Percentiles rank a stretch among this genome's conserved stretches.
Conservation (phyloP, 768 basidiomycete species). For the Tephrocybe sp. region DNA sequence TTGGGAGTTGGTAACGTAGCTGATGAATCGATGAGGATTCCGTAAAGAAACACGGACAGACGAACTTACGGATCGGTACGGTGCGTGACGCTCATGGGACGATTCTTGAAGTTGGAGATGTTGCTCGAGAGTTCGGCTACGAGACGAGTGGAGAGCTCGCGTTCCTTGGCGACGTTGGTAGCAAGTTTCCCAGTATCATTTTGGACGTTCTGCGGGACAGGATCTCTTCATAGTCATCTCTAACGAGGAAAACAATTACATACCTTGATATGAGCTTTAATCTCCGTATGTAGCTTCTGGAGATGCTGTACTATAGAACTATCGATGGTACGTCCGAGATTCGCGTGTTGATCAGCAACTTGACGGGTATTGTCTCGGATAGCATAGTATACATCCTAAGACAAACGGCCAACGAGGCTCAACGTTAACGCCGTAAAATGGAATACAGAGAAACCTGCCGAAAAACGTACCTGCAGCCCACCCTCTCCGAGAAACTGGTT, state of each 20-base stretch:
- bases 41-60: no score
- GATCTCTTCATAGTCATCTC: neutral
- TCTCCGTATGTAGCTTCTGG: slow-evolving; percentile 90
- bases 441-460: neutral
- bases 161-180: slow-evolving; percentile 87
- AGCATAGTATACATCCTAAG: slow-evolving; percentile 92
- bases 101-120: slow-evolving; percentile 93
- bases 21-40: no score
- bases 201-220: slow-evolving; percentile 69
- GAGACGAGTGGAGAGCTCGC: slow-evolving; percentile 80
- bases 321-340: slow-evolving; percentile 93
- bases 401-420: no score
- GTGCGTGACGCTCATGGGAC: slow-evolving; percentile 79
- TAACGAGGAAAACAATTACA: slow-evolving; percentile 3
- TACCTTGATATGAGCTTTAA: slow-evolving; percentile 97
- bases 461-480: slow-evolving; percentile 66
- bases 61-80: slow-evolving; percentile 77
- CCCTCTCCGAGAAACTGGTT: slow-evolving; percentile 99
- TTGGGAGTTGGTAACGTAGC: neutral
- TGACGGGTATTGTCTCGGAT: slow-evolving; percentile 91
- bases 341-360: slow-evolving; percentile 95
- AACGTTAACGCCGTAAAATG: no score
- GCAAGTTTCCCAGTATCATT: slow-evolving; percentile 94
- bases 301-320: slow-evolving; percentile 97
- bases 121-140: slow-evolving; percentile 85